Percentiles rank a stretch among this genome's conserved stretches.
These are phyloP conservation scores for Euphorbia corollata DNA, from an alignment of 441 rosid genomes.

Conservation along the genomic window DNA sequence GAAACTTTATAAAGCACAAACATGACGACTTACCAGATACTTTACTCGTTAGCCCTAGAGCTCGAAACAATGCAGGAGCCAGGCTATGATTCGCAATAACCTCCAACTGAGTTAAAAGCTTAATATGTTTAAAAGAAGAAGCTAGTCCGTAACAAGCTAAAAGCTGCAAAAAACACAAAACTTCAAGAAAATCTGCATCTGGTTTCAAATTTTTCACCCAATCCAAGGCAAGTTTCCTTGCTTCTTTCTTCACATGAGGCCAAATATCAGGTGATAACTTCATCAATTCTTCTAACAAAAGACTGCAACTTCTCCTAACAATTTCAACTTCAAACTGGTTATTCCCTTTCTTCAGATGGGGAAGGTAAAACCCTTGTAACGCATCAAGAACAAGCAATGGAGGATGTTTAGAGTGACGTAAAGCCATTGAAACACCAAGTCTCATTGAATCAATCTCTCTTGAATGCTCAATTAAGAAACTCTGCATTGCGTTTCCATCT, in stretches of 20 bases:
- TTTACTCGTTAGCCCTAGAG: slow-evolving; percentile 25
- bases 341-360: slow-evolving; percentile 15
- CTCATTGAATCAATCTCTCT: slow-evolving; percentile 19
- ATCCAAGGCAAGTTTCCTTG: slow-evolving; percentile 22
- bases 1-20: neutral
- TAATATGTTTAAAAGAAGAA: slow-evolving; percentile 24
- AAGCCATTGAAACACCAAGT: slow-evolving; percentile 14
- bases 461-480: slow-evolving; percentile 22
- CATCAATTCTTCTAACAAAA: slow-evolving; percentile 20
- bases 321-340: slow-evolving; percentile 12
- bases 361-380: slow-evolving; percentile 24
- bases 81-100: slow-evolving; percentile 22
- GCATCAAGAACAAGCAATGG: slow-evolving; percentile 35
- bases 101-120: slow-evolving; percentile 24
- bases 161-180: slow-evolving; percentile 35
- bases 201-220: slow-evolving; percentile 30
- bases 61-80: slow-evolving; percentile 26
- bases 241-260: slow-evolving; percentile 16
- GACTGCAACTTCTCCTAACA: slow-evolving; percentile 21
- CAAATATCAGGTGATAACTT: slow-evolving; percentile 13
- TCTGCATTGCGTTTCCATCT: slow-evolving; percentile 27
- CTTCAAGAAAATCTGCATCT: slow-evolving; percentile 24
- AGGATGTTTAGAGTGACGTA: slow-evolving; percentile 26
- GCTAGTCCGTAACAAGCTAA: slow-evolving; percentile 34
- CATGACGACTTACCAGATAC: slow-evolving; percentile 24